Evolutionary conservation across 148 eudicot species (phyloP), one percentile per base, ranked within the genome.

Genomic region (Tetragonia tetragonoides): DNA sequence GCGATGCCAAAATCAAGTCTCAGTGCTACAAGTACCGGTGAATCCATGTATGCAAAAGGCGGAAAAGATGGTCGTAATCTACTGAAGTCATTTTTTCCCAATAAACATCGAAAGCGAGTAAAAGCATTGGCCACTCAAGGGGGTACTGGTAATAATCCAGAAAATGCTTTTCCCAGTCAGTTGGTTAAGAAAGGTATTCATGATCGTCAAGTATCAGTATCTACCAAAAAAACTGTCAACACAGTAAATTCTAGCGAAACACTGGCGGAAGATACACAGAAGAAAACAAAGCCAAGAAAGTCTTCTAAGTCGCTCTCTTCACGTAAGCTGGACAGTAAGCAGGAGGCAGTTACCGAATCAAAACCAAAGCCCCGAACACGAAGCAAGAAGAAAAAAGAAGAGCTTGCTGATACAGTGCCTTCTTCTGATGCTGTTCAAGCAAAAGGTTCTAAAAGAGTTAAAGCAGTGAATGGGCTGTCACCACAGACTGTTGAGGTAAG

Each of bases 361-460:
- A 91, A 86, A 80, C 80, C 47, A 40, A 87, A 87, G 81, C 83
- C 67, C 80, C 83, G 75, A 68, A 82, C 93, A 3, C 74, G 78
- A 79, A 89, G 78, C 84, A 88, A 88, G 75, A 90, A 83, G 83
- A 85, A 78, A 68, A 88, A 86, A 72, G 85, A 81, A 23, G 83
- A 84, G 82, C 70, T 75, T 64, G 65, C 87, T 65, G 86, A 68
- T 23, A 16, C 78, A 62, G 62, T 67, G 59, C 77, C 85, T 39
- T 59, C 90, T 80, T 73, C 86, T 81, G 88, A 77, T 77, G 78
- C 63, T 71, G 81, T 44, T 70, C 66, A 51, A 40, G 69, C 82
- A 54, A 83, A 76, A 74, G 74, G 49, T 74, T 73, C 85, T 37
- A 82, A 66, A 62, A 84, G 28, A 67, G 82, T 42, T 62, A 59